phyloP scores from a whole-genome alignment of 768 basidiomycete genomes.

The Xerocomellus amylosporus region DNA sequence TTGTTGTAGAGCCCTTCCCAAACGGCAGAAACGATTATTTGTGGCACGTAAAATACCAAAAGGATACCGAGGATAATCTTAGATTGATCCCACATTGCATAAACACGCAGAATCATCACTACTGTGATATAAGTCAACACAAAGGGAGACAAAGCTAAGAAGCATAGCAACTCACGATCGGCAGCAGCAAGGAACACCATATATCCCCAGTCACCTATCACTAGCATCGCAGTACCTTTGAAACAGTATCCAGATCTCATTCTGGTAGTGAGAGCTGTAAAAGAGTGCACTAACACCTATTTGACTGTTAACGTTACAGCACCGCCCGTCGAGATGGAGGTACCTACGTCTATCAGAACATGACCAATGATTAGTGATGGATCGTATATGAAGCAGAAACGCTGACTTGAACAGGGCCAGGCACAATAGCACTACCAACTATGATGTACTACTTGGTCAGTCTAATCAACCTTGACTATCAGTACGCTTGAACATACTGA shows the following conservation, averaged over 20 bases:
- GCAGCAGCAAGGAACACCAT: conserved; percentile 5
- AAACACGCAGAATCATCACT: conserved; percentile 18
- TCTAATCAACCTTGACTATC: not conserved
- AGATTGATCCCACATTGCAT: conserved; percentile 13
- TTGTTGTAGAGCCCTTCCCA: conserved; percentile 2
- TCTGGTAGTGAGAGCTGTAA: not conserved
- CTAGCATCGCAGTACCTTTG: not conserved
- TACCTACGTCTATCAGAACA: conserved; percentile 7
- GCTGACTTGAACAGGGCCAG: conserved; percentile 2
- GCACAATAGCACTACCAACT: conserved; percentile 5
- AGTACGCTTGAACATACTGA: conserved; percentile 1
- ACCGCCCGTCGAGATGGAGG: not conserved
- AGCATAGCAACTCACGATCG: conserved; percentile 6
- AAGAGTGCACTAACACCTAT: conserved; percentile 13
- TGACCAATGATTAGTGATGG: not conserved
- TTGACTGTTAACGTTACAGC: not conserved
- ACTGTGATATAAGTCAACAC: conserved; percentile 1
- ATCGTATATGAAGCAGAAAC: not conserved
- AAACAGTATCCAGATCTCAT: not conserved
- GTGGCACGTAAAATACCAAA: not conserved
- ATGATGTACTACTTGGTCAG: not conserved
- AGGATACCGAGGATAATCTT: conserved; percentile 6
- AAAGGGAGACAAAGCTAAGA: too few relatives aligned
- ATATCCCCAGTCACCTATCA: conserved; percentile 2
- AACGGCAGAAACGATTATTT: not conserved